Base-by-base conservation (phyloP, 108 stramenopile species). In the Cyclotella sp. region DNA sequence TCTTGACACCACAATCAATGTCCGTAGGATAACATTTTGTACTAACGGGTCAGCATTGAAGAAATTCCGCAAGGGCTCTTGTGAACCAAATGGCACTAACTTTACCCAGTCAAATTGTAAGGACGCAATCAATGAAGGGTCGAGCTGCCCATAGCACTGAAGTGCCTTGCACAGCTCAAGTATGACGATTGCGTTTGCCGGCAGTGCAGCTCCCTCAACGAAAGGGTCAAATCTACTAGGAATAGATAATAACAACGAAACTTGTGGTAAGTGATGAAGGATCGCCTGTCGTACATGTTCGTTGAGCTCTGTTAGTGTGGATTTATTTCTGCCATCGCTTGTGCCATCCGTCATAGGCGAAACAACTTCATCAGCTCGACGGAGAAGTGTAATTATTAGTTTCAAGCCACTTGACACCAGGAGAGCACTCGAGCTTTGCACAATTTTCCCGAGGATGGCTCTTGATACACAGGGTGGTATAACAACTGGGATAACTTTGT, bases 21-120 rank as follows among this genome's bases (percentile, higher is more conserved):
- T 69, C n/a, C 66, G 59, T 60, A 88, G 70, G 26, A 88, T 63
- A 9, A 70, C 52, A 46, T 51, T 34, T 61, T 86, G 83, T 0
- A 78, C 51, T 12, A 61, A 59, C 24, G 77, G 76, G 51, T 74
- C 79, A 14, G 77, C 76, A 43, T 59, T 63, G 27, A 63, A 57
- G 60, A 82, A 82, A 28, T 45, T 26, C 7, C 80, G 67, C 24
- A 27, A 28, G 19, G 65, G 39, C 22, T 34, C 40, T 60, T 76
- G 58, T 41, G 57, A 9, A 42, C 29, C 74, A 55, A 62, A 62
- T 9, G 90, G 90, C 12, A 91, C 61, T 19, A 93, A 68, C 68
- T 89, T 91, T 49, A 86, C 76, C 92, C 89, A 93, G 68, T 93
- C 92, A 67, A 86, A 93, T 39, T 84, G 76, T 12, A 80, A 61